These are phyloP conservation scores for Penicillium freii DNA, from an alignment of 2,329 filamentous ascomycete genomes.

Conservation along the genomic window DNA sequence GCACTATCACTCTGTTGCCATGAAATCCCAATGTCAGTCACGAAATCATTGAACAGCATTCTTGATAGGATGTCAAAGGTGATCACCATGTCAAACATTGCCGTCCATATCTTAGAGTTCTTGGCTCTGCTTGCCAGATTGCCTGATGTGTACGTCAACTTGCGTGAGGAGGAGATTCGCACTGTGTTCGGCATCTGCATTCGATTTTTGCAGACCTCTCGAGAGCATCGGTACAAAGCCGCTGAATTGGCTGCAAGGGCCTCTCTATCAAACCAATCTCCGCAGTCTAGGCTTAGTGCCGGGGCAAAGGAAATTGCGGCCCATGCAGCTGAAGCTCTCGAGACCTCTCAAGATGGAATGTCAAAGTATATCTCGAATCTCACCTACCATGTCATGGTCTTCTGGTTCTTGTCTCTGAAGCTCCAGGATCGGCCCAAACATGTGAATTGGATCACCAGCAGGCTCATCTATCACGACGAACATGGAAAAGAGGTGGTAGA, in stretches of 20 bases:
- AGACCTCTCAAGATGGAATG: constrained; percentile 65
- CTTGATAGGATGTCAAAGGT: constrained; percentile 93
- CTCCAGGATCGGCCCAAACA: constrained; percentile 78
- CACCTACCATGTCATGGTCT: constrained; percentile 92
- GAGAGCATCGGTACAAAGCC: constrained; percentile 54
- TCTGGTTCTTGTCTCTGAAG: constrained; percentile 92
- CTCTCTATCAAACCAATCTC: constrained; percentile 20
- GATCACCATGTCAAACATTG: constrained; percentile 87
- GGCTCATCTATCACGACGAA: constrained; percentile 73
- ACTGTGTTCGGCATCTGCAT: constrained; percentile 95
- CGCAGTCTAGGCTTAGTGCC: constrained; percentile 40
- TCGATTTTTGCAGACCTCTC: constrained; percentile 84
- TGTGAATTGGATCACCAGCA: constrained; percentile 86
- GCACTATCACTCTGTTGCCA: constrained; percentile 93
- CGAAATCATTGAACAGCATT: constrained; percentile 79
- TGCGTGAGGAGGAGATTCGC: constrained; percentile 86
- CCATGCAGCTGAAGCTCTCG: constrained; percentile 30
- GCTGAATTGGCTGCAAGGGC: constrained; percentile 35
- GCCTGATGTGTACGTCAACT: constrained; percentile 80
- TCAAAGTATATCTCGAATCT: constrained; percentile 92
- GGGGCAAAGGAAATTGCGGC: constrained; percentile 44
- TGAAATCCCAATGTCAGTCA: constrained; percentile 83
- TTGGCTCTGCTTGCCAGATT: constrained; percentile 83
- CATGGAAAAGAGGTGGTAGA: constrained; percentile 74
- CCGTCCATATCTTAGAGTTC: constrained; percentile 94